A percentile compares a stretch with the other conserved stretches of the same genome.
Evolutionary conservation across 2,329 filamentous ascomycete species (phyloP).

Genomic region (Exophiala phaeomuriformis): DNA sequence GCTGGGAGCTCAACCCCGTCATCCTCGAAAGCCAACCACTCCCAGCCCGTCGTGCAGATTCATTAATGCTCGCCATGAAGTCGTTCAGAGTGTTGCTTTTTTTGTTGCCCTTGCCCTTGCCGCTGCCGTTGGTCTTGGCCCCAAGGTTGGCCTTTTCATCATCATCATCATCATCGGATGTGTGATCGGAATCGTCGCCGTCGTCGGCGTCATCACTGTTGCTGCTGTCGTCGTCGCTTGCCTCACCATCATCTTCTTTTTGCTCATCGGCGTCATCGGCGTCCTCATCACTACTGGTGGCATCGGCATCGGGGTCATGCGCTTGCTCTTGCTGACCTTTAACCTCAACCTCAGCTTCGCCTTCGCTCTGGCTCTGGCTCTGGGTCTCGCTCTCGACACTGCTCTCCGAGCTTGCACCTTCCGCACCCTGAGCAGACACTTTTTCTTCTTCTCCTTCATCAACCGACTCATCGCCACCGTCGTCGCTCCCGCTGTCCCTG

Average conservation of each 20-base stretch:
- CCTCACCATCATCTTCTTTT: background rate
- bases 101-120: background rate
- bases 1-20: too few relatives aligned
- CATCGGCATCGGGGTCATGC: too few relatives aligned
- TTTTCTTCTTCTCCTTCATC: constrained; percentile 1
- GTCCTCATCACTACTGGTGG: background rate
- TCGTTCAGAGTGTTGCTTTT: background rate
- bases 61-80: constrained; percentile 19
- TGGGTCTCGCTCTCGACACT: background rate
- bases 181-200: too few relatives aligned
- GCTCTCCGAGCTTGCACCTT: background rate
- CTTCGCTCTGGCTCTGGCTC: background rate
- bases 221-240: too few relatives aligned
- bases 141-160: background rate
- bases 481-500: too few relatives aligned
- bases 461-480: background rate
- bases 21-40: too few relatives aligned
- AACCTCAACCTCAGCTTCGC: background rate
- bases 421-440: background rate
- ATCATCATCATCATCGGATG: background rate
- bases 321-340: too few relatives aligned
- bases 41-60: constrained; percentile 9
- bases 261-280: background rate
- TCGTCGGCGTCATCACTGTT: too few relatives aligned
- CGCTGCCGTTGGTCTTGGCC: background rate